These are phyloP conservation scores for Trichoderma lentiforme DNA, from an alignment of 2,329 filamentous ascomycete genomes.

Conservation along the genomic window DNA sequence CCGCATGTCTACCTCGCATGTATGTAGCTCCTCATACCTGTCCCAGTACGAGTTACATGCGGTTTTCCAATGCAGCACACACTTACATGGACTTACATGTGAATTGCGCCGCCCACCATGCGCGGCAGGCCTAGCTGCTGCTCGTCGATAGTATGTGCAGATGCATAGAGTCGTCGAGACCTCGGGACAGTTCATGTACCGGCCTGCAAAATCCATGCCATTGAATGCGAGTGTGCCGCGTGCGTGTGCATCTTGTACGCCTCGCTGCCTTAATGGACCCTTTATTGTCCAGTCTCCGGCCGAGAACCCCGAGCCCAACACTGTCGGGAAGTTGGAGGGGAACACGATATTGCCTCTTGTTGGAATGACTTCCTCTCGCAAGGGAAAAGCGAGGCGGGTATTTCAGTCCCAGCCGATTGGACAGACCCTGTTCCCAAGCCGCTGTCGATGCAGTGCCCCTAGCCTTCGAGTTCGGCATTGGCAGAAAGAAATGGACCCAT, in stretches of 20 bases:
- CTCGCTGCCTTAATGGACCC: not conserved
- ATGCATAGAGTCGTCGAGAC: constrained; percentile 13
- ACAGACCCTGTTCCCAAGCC: not conserved
- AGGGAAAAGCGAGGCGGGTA: not conserved
- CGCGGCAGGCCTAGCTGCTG: not conserved
- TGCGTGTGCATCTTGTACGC: not conserved
- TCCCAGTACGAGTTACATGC: not conserved
- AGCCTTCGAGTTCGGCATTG: not conserved
- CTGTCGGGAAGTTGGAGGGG: not conserved
- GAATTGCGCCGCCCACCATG: not conserved
- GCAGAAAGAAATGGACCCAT: not conserved
- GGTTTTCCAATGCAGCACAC: constrained; percentile 1
- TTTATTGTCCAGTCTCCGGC: not conserved
- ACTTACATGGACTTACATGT: not conserved
- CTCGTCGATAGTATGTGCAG: constrained; percentile 4
- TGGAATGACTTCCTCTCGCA: not conserved
- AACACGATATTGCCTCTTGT: not conserved
- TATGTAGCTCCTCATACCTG: not conserved
- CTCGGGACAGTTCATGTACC: constrained; percentile 2
- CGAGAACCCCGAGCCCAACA: not conserved
- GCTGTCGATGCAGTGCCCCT: constrained; percentile 8
- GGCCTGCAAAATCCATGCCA: not conserved
- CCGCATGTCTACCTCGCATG: not conserved
- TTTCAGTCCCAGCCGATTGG: constrained; percentile 16
- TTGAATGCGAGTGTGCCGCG: constrained; percentile 6